These are phyloP conservation scores for Solanum dulcamara DNA, from an alignment of 257 asterid species.

Conservation along the genomic window DNA sequence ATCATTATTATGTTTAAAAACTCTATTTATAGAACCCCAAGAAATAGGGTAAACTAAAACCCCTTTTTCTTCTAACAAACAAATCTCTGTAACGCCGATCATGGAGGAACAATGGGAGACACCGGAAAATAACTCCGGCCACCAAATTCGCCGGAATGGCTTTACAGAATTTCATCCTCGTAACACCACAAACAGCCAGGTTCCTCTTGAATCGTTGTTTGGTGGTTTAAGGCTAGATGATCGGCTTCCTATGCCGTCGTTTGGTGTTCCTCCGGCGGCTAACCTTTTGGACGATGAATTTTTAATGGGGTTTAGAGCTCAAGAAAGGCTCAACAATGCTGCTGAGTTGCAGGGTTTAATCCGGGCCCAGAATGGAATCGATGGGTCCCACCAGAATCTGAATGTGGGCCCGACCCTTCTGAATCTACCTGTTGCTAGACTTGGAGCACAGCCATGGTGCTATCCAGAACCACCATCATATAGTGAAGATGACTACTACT, in stretches of 20 bases:
- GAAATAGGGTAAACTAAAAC: not conserved
- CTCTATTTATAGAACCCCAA: not conserved
- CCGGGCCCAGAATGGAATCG: conserved; percentile 1
- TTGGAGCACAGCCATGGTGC: not conserved
- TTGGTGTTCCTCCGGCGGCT: not conserved
- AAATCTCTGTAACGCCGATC: not conserved
- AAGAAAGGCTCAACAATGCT: not conserved
- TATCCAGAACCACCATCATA: not conserved
- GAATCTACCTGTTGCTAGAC: not conserved
- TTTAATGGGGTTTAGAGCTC: not conserved
- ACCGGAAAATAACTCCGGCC: not conserved
- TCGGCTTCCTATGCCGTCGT: conserved; percentile 9
- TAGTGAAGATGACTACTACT: not conserved
- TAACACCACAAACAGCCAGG: not conserved
- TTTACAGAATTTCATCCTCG: not conserved
- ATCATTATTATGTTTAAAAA: no score
- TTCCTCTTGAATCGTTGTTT: conserved; percentile 21
- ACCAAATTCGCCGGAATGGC: not conserved
- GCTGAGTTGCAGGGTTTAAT: not conserved
- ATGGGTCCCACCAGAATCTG: conserved; percentile 37
- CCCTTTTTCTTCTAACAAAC: not conserved
- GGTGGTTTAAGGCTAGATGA: not conserved
- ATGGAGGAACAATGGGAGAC: conserved; percentile 22
- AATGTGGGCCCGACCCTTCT: conserved; percentile 29
- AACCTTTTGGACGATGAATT: not conserved